Conservation (phyloP, 768 basidiomycete genomes). For the Russula virescens region DNA sequence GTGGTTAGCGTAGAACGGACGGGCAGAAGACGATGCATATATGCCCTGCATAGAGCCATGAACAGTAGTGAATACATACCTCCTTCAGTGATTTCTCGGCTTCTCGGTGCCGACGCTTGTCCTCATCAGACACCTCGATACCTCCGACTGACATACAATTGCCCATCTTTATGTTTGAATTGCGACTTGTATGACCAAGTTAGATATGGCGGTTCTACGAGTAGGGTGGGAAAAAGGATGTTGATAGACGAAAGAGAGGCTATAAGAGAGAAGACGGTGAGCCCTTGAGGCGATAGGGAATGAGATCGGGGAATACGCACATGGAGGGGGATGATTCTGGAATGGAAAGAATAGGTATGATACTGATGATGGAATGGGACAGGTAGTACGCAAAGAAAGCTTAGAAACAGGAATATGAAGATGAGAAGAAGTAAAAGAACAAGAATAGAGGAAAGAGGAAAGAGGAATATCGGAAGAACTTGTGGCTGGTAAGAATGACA, state of each 20-base stretch:
- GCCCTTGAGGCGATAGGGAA: not conserved
- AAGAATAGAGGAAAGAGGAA: not conserved
- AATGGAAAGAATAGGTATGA: not conserved
- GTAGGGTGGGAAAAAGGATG: conserved; percentile 1
- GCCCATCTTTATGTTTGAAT: conserved; percentile 16
- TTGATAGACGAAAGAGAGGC: not conserved
- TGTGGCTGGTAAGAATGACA: not conserved
- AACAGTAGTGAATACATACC: conserved; percentile 36
- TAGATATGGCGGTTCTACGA: not conserved
- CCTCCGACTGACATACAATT: conserved; percentile 49
- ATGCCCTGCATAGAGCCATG: conserved; percentile 1
- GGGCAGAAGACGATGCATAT: conserved; percentile 6
- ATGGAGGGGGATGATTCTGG: not conserved
- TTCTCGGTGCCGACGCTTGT: conserved; percentile 57
- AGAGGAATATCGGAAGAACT: not conserved
- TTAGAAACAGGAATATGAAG: not conserved
- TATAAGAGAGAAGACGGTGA: not conserved
- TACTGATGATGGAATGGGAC: not conserved
- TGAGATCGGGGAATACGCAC: not conserved
- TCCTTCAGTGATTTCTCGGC: conserved; percentile 77
- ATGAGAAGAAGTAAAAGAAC: conserved; percentile 2
- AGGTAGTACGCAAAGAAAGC: not conserved
- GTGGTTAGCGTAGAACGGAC: not conserved
- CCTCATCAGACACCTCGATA: conserved; percentile 61
- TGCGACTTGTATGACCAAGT: not conserved